A percentile compares a stretch with the other conserved stretches of the same genome.
Evolutionary conservation across 2,329 filamentous ascomycete genomes (phyloP).

Genomic region (Colletotrichum neosansevieriae): DNA sequence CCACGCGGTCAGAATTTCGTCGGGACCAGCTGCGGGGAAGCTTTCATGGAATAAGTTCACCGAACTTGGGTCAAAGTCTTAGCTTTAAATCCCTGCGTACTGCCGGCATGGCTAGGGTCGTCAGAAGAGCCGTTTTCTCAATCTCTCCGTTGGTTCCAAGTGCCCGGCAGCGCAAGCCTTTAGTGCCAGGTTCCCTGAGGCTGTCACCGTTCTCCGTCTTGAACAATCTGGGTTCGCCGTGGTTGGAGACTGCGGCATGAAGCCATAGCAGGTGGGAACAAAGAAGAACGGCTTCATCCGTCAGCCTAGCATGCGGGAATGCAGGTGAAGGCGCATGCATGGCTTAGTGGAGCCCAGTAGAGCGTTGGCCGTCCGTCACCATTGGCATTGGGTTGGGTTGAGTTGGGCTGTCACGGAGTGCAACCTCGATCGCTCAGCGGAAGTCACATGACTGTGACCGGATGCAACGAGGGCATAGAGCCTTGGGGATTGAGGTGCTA

Average conservation of each 20-base stretch:
- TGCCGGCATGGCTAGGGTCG: slow-evolving; percentile 22
- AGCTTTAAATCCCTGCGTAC: slow-evolving; percentile 18
- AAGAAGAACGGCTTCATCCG: slow-evolving; percentile 37
- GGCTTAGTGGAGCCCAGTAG: slow-evolving; percentile 21
- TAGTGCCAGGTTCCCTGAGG: slow-evolving; percentile 13
- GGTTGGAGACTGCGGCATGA: slow-evolving; percentile 4
- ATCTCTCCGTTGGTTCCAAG: slow-evolving; percentile 32
- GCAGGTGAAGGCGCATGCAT: slow-evolving; percentile 19
- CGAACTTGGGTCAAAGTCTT: slow-evolving; percentile 9
- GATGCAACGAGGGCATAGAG: slow-evolving; percentile 1
- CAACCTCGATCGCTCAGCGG: slow-evolving; percentile 13
- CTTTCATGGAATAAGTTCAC: slow-evolving; percentile 19
- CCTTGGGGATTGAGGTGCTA: neutral
- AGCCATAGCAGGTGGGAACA: slow-evolving; percentile 25
- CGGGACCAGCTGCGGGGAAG: slow-evolving; percentile 24
- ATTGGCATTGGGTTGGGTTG: slow-evolving; percentile 23
- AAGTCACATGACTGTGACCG: slow-evolving; percentile 25
- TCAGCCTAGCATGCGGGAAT: slow-evolving; percentile 33
- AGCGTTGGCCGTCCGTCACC: slow-evolving; percentile 22
- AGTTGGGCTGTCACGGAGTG: slow-evolving; percentile 33
- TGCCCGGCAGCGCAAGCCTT: slow-evolving; percentile 23
- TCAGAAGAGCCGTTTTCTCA: slow-evolving; percentile 28
- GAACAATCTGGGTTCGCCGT: slow-evolving; percentile 8
- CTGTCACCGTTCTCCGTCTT: slow-evolving; percentile 8
- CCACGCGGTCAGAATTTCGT: slow-evolving; percentile 12